Evolutionary conservation across 345 rosid species (phyloP).

Genomic region (Salix arbutifolia): DNA sequence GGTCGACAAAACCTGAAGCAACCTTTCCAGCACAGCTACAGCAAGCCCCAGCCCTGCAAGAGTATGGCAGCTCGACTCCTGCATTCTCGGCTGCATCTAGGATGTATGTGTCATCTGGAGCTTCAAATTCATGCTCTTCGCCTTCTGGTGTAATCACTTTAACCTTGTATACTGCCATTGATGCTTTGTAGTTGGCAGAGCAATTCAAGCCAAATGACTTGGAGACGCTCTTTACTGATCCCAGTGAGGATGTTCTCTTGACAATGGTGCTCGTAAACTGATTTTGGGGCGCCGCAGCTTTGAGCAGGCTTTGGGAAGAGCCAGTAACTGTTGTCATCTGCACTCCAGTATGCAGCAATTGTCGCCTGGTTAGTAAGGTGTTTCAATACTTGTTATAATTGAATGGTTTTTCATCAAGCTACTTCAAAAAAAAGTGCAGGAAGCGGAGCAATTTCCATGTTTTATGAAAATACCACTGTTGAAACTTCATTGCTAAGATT

Average conservation of each 20-base stretch:
- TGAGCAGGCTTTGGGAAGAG: slow-evolving; percentile 44
- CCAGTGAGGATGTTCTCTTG: slow-evolving; percentile 31
- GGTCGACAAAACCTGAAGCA: slow-evolving; percentile 60
- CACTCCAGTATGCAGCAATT: slow-evolving; percentile 13
- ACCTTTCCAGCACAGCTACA: slow-evolving; percentile 76
- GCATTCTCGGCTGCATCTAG: slow-evolving; percentile 79
- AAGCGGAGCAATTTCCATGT: neutral
- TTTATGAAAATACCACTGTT: neutral
- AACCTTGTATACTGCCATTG: slow-evolving; percentile 67
- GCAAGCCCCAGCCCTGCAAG: slow-evolving; percentile 94
- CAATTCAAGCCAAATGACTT: slow-evolving; percentile 59
- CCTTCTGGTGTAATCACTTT: slow-evolving; percentile 73
- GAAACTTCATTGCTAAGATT: neutral
- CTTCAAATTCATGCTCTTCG: slow-evolving; percentile 56
- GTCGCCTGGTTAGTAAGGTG: neutral
- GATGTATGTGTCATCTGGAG: slow-evolving; percentile 53
- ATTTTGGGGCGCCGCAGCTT: slow-evolving; percentile 37
- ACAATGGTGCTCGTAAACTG: slow-evolving; percentile 25
- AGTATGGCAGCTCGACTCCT: slow-evolving; percentile 77
- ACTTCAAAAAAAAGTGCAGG: neutral
- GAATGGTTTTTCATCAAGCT: neutral
- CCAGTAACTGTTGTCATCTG: slow-evolving; percentile 50
- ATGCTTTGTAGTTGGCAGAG: slow-evolving; percentile 35
- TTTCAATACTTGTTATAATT: neutral
- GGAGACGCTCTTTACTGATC: slow-evolving; percentile 45